Conservation (phyloP, 2,329 filamentous ascomycete species). For the Coniochaeta pulveracea region DNA sequence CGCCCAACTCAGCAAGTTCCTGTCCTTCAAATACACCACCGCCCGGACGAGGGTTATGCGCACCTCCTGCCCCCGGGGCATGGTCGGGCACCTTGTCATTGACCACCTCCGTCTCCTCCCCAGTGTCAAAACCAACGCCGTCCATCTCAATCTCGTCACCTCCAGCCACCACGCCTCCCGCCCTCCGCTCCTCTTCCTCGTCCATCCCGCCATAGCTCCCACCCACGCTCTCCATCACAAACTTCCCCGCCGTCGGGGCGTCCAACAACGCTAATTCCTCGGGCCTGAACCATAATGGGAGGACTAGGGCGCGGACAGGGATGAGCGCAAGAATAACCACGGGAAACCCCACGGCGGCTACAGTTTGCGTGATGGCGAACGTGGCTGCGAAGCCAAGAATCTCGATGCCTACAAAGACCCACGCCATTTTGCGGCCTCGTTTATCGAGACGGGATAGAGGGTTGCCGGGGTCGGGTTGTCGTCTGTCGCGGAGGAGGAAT, state of each 20-base stretch:
- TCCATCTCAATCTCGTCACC: conserved; percentile 6
- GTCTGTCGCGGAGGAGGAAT: conserved; percentile 53
- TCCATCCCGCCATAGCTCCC: conserved; percentile 38
- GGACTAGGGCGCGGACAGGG: conserved; percentile 50
- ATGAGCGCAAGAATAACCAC: conserved; percentile 61
- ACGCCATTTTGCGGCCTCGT: conserved; percentile 43
- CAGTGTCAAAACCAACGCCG: conserved; percentile 4
- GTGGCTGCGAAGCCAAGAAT: conserved; percentile 63
- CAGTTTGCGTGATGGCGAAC: conserved; percentile 72
- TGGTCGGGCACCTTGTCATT: conserved; percentile 4
- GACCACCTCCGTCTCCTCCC: conserved; percentile 4
- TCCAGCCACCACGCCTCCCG: conserved; percentile 2
- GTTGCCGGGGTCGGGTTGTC: conserved; percentile 32
- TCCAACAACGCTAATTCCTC: conserved; percentile 55
- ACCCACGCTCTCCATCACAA: conserved; percentile 67
- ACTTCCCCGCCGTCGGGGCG: conserved; percentile 62
- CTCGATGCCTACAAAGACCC: conserved; percentile 59
- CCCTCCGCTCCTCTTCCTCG: conserved; percentile 3
- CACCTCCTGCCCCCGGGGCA: too few relatives aligned
- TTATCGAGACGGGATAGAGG: conserved; percentile 51
- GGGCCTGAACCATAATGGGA: conserved; percentile 48
- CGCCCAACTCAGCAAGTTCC: conserved; percentile 24
- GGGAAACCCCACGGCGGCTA: conserved; percentile 73
- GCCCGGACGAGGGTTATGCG: not conserved
- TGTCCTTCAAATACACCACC: conserved; percentile 14